Conservation (phyloP, 1,284 basidiomycete species). For the Tilletia indica region DNA sequence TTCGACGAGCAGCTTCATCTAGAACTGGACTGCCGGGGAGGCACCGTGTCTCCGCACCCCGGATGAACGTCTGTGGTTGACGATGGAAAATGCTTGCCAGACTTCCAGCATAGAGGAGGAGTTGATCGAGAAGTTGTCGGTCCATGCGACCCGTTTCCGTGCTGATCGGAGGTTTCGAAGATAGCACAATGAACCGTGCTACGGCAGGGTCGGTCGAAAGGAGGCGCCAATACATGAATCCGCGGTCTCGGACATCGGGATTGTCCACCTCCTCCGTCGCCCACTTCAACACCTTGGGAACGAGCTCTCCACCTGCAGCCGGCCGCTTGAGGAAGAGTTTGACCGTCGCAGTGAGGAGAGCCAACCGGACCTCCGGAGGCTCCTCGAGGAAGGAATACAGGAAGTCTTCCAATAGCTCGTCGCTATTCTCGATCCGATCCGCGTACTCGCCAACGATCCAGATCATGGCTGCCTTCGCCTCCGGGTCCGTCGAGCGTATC, state of each 20-base stretch:
- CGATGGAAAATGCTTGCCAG: slow-evolving; percentile 50
- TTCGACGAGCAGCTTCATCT: slow-evolving; percentile 37
- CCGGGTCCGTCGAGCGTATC: slow-evolving; percentile 90
- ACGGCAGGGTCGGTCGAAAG: slow-evolving; percentile 87
- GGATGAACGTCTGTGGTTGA: slow-evolving; percentile 49
- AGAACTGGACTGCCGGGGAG: slow-evolving; percentile 42
- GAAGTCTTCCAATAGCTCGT: slow-evolving; percentile 90
- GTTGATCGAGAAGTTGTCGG: slow-evolving; percentile 55
- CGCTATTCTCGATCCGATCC: slow-evolving; percentile 90
- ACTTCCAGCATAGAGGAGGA: slow-evolving; percentile 47
- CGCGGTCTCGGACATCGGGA: slow-evolving; percentile 91
- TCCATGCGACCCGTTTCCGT: slow-evolving; percentile 93
- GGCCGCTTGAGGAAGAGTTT: slow-evolving; percentile 96
- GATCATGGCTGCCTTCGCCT: slow-evolving; percentile 92
- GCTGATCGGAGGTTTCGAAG: slow-evolving; percentile 93
- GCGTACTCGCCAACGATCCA: slow-evolving; percentile 99
- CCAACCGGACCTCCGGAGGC: slow-evolving; percentile 88
- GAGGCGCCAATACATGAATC: slow-evolving; percentile 99
- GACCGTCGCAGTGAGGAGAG: slow-evolving; percentile 88
- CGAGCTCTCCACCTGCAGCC: slow-evolving; percentile 80
- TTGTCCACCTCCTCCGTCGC: slow-evolving; percentile 96
- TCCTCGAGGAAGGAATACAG: slow-evolving; percentile 90
- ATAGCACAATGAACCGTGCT: slow-evolving; percentile 83
- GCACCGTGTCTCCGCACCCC: slow-evolving; percentile 21
- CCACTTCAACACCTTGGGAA: slow-evolving; percentile 94